These are phyloP conservation scores for Yamadazyma aaseri DNA, from an alignment of 1,139 yeast species.

Conservation along the genomic window DNA sequence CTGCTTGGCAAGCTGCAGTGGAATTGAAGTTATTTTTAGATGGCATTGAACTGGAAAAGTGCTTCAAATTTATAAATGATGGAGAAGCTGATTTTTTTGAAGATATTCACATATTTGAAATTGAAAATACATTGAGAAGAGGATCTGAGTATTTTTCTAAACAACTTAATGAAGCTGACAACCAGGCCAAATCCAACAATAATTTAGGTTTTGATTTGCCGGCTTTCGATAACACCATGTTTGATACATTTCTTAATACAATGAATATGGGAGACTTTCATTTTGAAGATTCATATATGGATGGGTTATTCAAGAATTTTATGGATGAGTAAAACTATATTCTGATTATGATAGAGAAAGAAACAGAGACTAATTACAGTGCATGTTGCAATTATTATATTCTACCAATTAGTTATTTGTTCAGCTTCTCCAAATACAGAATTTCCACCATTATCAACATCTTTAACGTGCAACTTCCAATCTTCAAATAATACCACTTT, in stretches of 20 bases:
- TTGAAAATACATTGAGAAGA: too few species aligned
- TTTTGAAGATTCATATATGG: slow-evolving; percentile 2
- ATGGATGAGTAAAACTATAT: neutral
- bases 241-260: slow-evolving; percentile 1
- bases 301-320: slow-evolving; percentile 3
- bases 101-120: too few species aligned
- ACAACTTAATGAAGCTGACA: too few species aligned
- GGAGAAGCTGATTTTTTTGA: too few species aligned
- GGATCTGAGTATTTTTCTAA: too few species aligned
- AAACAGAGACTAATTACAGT: too few species aligned
- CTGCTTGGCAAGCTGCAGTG: slow-evolving; percentile 2
- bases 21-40: neutral
- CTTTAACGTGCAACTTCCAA: slow-evolving; percentile 43
- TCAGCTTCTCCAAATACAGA: slow-evolving; percentile 96
- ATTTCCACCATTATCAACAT: slow-evolving; percentile 50
- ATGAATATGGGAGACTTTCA: slow-evolving; percentile 1
- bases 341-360: too few species aligned
- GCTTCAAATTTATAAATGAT: too few species aligned
- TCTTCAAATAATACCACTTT: slow-evolving; percentile 54
- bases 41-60: too few species aligned
- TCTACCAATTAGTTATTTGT: slow-evolving; percentile 81
- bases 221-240: too few species aligned
- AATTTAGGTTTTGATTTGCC: too few species aligned
- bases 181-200: too few species aligned
- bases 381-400: neutral